Conservation (phyloP, 192 early-diverging fungal species). For the Chytriomyces hyalinus region DNA sequence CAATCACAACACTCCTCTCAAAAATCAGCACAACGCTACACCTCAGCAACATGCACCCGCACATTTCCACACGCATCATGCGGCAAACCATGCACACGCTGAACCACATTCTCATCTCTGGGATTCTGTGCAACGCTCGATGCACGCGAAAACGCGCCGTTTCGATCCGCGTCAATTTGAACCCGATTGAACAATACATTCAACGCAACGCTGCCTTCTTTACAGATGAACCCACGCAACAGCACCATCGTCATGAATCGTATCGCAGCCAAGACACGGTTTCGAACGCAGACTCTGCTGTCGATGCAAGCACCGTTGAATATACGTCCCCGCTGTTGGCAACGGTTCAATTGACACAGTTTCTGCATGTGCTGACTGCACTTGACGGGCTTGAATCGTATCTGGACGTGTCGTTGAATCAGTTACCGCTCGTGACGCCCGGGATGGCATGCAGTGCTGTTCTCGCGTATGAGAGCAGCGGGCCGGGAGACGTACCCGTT, state of each 20-base stretch:
- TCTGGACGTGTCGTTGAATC: background rate
- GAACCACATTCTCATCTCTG: slow-evolving; percentile 79
- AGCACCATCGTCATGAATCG: too few species aligned
- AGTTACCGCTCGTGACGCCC: background rate
- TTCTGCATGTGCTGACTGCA: slow-evolving; percentile 17
- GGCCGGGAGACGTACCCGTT: background rate
- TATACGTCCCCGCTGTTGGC: background rate
- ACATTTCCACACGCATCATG: slow-evolving; percentile 72
- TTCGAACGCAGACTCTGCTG: background rate
- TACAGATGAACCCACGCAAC: too few species aligned
- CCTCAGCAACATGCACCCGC: slow-evolving; percentile 77
- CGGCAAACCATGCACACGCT: slow-evolving; percentile 81
- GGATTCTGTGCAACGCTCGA: slow-evolving; percentile 60
- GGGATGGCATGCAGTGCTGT: background rate
- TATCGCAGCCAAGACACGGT: background rate
- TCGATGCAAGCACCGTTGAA: background rate
- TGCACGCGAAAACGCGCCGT: slow-evolving; percentile 79
- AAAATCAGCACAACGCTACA: slow-evolving; percentile 72
- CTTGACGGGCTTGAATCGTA: slow-evolving; percentile 22
- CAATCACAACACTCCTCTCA: slow-evolving; percentile 74
- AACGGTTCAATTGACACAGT: slow-evolving; percentile 9
- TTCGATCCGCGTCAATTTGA: slow-evolving; percentile 86
- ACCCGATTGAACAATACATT: slow-evolving; percentile 59
- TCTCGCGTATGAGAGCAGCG: background rate
- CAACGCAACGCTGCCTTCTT: background rate